Percentiles rank a stretch among this genome's conserved stretches.
phyloP scores from a whole-genome alignment of 2,329 filamentous ascomycete genomes.

The Colletotrichum siamense region DNA sequence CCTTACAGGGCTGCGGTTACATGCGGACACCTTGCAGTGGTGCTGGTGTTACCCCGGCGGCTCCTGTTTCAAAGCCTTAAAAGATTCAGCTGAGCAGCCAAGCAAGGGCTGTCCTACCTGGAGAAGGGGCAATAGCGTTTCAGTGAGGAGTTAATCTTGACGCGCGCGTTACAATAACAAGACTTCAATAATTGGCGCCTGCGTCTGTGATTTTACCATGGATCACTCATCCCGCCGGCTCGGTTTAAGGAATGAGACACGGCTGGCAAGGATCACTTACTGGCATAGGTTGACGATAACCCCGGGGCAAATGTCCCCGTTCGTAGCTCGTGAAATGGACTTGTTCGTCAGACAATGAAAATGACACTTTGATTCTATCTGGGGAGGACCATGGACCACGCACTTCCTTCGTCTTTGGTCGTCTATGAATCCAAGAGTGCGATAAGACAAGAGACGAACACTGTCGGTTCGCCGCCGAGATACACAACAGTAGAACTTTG shows the following conservation, averaged over 20 bases:
- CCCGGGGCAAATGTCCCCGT: not conserved
- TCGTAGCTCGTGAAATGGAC: rapidly evolving
- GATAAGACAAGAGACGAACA: not conserved
- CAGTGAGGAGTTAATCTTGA: not conserved
- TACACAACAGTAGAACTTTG: rapidly evolving
- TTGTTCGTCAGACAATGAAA: not conserved
- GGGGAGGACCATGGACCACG: rapidly evolving
- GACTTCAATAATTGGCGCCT: not conserved
- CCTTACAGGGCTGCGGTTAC: not conserved
- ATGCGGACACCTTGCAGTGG: not conserved
- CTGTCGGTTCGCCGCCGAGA: not conserved
- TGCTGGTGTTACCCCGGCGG: not conserved
- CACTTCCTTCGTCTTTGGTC: rapidly evolving
- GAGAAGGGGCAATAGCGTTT: not conserved
- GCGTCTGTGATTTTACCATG: not conserved
- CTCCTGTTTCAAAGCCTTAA: not conserved
- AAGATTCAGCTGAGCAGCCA: not conserved
- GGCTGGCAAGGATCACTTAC: not conserved
- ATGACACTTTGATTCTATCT: not conserved
- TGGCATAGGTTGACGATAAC: not conserved
- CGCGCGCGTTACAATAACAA: not conserved
- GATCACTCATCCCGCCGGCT: not conserved
- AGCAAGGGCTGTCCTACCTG: not conserved
- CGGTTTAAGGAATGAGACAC: not conserved
- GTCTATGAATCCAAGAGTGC: not conserved